Evolutionary conservation across 2,329 filamentous ascomycete genomes (phyloP), one percentile per base, ranked within the genome.

Genomic region (Xylariaceae sp.): DNA sequence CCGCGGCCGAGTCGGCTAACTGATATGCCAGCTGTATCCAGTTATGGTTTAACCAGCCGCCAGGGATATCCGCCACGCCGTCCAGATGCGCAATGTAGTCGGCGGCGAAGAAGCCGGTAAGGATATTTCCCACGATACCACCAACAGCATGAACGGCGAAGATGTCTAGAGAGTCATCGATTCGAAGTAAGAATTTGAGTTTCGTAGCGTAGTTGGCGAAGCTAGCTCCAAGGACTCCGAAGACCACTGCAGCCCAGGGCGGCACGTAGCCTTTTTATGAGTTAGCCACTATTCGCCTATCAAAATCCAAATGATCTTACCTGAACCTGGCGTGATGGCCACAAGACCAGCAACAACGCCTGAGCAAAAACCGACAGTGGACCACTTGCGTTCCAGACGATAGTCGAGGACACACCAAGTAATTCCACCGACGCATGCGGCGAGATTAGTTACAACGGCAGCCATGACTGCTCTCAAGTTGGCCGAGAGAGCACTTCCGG

Each of bases 371-470:
- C 92, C 92, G 23, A 96, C 92, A 2, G 91, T 94, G 0, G 91
- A 96, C 89, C 91, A 96, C 78, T 96, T 96, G 69, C 86, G 84
- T 77, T 96, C 92, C 45, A 96, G 82, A 55, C 92, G 85, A 76
- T 96, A 96, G 73, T 96, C 92, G 56, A 96, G 81, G 19, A 96
- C 78, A 73, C 91, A 95, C 92, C 91, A 96, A 31, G 90, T 95
- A 47, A 96, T 87, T 44, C 92, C 92, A 54, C 91, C 92, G 7
- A 92, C 85, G 58, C 89, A 91, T 31, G 92, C 92, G 21, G 92
- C 88, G 26, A 96, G 78, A 73, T 96, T 95, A 51, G 92, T 96
- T 39, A 94, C 90, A 1, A 94, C 82, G 9, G 89, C 90, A 40
- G 92, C 92, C 87, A 96, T 92, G 67, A 96, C 83, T 40, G 91